A percentile compares a stretch with the other conserved stretches of the same genome.
Conservation (phyloP, 2,329 filamentous ascomycete genomes). For the Mycosphaerella sp. region DNA sequence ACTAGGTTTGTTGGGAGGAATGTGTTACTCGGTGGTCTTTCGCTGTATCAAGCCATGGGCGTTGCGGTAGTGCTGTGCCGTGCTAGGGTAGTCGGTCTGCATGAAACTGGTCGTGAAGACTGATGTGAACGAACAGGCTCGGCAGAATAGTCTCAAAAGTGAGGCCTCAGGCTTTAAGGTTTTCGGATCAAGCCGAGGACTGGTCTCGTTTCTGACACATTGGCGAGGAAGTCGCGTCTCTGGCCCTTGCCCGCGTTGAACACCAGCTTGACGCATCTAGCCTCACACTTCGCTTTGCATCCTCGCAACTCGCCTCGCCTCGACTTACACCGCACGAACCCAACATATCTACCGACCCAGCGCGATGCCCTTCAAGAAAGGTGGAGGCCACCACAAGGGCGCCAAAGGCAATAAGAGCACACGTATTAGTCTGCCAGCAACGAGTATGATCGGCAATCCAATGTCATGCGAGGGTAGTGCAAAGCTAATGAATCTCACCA, state of each 20-base stretch:
- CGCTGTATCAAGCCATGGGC: too few species aligned
- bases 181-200: too few species aligned
- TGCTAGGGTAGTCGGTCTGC: too few species aligned
- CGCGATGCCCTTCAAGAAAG: conserved; percentile 28
- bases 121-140: too few species aligned
- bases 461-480: conserved; percentile 6
- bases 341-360: background rate
- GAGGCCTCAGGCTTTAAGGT: too few species aligned
- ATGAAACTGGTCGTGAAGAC: too few species aligned
- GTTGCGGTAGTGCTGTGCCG: too few species aligned
- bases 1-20: too few species aligned
- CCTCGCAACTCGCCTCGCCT: background rate
- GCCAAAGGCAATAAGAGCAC: conserved; percentile 17
- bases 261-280: background rate
- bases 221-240: background rate
- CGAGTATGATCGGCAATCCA: conserved; percentile 9
- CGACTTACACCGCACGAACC: background rate
- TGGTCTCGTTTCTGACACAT: too few species aligned
- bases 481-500: conserved; percentile 10
- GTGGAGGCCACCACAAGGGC: conserved; percentile 22
- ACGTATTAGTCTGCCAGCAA: conserved; percentile 19
- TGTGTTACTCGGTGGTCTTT: too few species aligned
- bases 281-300: background rate
- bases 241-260: background rate
- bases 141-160: too few species aligned